Base-by-base conservation (phyloP, 2,329 filamentous ascomycete species). In the Apiospora saccharicola region DNA sequence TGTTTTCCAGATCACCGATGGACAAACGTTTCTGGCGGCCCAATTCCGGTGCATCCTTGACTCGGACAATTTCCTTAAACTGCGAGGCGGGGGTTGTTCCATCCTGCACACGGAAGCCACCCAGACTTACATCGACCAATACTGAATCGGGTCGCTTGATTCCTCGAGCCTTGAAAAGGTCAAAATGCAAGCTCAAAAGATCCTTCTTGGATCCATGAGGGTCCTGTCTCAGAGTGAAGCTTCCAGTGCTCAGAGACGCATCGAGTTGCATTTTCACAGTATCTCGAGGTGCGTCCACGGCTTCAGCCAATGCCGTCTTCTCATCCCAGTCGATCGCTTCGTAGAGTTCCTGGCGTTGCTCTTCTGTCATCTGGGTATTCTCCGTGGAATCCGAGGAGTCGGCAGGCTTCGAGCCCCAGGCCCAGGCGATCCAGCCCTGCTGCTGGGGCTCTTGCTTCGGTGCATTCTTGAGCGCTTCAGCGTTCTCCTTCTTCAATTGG, bases 241-340 rank as follows among this genome's bases (percentile, higher is more conserved):
- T 98, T 73, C 96, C 96, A 0, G 96, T 98, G 75, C 94, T 93
- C n/a, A 99, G 90, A 71, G 94, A 96, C 69, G 96, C 92, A 80
- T 98, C 95, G 68, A 99, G 86, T 80, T 98, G 94, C 81, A 98
- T 87, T 82, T 98, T 98, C 78, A 99, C 88, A 13, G 94, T 94
- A 77, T 99, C 96, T 71, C 94, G 90, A 0, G 97, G 97, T 44
- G 95, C 87, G 77, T 99, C 96, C 4, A 99, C 92, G 57, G 93
- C 92, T 76, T 98, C 95, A 0, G 94, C 88, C 51, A 99, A 88
- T 1, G 93, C 94, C 73, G 95, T 92, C 85, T 98, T 98, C 82
- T 99, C 96, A 74, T 99, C 94, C 92, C 96, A 99, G 78, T 98
- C 96, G 78, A 99, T 99, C 69, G 94, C 97, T 77, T 97, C 93